Evolutionary conservation across 2,329 filamentous ascomycete genomes (phyloP).

Genomic region (Emydomyces testavorans): DNA sequence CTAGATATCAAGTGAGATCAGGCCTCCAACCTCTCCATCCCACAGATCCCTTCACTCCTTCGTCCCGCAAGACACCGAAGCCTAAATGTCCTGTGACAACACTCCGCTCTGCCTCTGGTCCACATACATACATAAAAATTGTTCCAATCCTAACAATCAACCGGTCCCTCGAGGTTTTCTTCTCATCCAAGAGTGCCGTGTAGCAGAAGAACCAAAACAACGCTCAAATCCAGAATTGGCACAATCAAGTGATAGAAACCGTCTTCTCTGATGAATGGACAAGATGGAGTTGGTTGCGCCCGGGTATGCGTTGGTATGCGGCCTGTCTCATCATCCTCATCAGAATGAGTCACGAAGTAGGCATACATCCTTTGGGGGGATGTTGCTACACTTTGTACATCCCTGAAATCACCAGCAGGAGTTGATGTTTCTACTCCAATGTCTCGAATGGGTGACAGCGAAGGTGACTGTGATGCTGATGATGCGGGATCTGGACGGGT

Average conservation of each 20-base stretch:
- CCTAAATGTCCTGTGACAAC: constrained; percentile 53
- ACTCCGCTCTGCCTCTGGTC: constrained; percentile 52
- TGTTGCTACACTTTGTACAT: not conserved
- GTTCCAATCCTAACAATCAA: constrained; percentile 35
- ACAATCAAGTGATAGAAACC: constrained; percentile 55
- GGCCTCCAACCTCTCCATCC: constrained; percentile 50
- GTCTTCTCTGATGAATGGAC: constrained; percentile 55
- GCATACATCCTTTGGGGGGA: not conserved
- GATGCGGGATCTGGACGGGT: constrained; percentile 14
- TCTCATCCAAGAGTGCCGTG: constrained; percentile 12
- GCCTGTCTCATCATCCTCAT: constrained; percentile 42
- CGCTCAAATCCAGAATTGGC: constrained; percentile 45
- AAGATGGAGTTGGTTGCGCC: constrained; percentile 55
- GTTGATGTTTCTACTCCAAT: constrained; percentile 14
- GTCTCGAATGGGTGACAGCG: constrained; percentile 13
- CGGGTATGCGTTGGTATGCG: constrained; percentile 53
- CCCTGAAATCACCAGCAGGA: not conserved
- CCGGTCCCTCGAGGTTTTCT: constrained; percentile 20
- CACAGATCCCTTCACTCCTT: constrained; percentile 47
- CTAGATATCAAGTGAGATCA: constrained; percentile 18
- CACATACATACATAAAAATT: constrained; percentile 54
- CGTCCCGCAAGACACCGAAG: constrained; percentile 49
- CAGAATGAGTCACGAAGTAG: constrained; percentile 12
- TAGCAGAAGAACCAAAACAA: constrained; percentile 5
- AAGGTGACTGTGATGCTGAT: constrained; percentile 17